Conservation (phyloP, 1,139 yeast species). For the Tardiomyces depauwii region DNA sequence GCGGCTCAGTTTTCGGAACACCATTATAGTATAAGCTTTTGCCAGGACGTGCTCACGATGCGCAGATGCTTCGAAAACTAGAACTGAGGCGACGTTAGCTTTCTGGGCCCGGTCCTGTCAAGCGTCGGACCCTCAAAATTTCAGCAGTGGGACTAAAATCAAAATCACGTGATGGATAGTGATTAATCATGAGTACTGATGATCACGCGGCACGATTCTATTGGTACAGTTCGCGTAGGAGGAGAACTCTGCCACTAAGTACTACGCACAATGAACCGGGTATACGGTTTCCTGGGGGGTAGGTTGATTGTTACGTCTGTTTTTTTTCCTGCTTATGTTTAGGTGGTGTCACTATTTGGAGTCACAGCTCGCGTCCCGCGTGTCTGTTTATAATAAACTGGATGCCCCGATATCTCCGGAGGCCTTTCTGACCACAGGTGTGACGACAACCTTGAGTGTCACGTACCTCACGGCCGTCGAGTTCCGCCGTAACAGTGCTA, state of each 20-base stretch:
- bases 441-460: conserved; percentile 50
- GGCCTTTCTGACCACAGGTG: conserved; percentile 11
- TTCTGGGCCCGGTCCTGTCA: neutral
- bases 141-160: too few species aligned
- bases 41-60: neutral
- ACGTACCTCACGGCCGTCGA: conserved; percentile 56
- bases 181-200: too few species aligned
- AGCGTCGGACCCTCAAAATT: too few species aligned
- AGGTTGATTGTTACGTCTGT: too few species aligned
- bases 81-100: neutral
- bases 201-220: too few species aligned
- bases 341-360: too few species aligned
- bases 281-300: conserved; percentile 63
- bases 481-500: conserved; percentile 38
- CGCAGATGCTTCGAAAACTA: neutral
- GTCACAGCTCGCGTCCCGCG: too few species aligned
- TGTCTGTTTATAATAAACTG: too few species aligned
- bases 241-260: too few species aligned
- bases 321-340: too few species aligned
- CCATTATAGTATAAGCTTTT: conserved; percentile 22
- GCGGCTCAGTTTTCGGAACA: conserved; percentile 22
- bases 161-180: too few species aligned
- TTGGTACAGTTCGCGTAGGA: too few species aligned
- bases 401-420: neutral
- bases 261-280: conserved; percentile 36